Conservation (phyloP, 2,329 filamentous ascomycete species). For the Diaporthe vaccinii region DNA sequence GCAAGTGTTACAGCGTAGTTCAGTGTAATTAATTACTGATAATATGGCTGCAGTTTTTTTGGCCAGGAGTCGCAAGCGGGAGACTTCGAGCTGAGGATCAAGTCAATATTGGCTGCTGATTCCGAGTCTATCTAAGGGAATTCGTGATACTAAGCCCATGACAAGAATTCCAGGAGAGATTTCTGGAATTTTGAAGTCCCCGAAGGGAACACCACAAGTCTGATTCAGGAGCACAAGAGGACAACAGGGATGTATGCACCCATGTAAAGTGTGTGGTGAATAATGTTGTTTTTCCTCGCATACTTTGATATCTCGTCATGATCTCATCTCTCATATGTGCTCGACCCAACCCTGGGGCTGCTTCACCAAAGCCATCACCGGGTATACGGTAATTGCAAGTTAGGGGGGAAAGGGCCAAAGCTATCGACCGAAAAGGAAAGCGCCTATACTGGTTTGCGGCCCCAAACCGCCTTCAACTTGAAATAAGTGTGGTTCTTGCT, state of each 20-base stretch:
- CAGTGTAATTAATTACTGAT: neutral
- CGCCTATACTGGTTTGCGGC: constrained; percentile 44
- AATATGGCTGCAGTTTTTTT: neutral
- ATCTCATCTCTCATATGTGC: neutral
- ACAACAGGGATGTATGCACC: too few relatives aligned
- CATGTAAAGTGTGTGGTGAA: neutral
- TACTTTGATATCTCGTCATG: constrained; percentile 3
- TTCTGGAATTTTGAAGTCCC: too few relatives aligned
- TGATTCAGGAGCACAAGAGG: neutral
- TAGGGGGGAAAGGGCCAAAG: neutral
- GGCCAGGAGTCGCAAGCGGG: constrained; percentile 13
- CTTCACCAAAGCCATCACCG: neutral
- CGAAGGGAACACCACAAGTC: neutral
- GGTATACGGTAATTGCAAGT: constrained; percentile 7
- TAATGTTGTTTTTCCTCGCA: neutral
- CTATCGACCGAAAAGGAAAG: neutral
- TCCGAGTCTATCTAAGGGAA: neutral
- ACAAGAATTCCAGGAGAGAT: neutral
- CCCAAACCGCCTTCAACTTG: constrained; percentile 49
- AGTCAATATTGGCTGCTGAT: constrained; percentile 4
- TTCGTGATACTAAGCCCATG: neutral
- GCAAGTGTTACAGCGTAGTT: neutral
- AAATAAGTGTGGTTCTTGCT: constrained; percentile 49
- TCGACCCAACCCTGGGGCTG: neutral
- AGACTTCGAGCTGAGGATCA: constrained; percentile 1